phyloP scores from a whole-genome alignment of 2,329 filamentous ascomycete genomes.

The Ophiocordyceps australis region DNA sequence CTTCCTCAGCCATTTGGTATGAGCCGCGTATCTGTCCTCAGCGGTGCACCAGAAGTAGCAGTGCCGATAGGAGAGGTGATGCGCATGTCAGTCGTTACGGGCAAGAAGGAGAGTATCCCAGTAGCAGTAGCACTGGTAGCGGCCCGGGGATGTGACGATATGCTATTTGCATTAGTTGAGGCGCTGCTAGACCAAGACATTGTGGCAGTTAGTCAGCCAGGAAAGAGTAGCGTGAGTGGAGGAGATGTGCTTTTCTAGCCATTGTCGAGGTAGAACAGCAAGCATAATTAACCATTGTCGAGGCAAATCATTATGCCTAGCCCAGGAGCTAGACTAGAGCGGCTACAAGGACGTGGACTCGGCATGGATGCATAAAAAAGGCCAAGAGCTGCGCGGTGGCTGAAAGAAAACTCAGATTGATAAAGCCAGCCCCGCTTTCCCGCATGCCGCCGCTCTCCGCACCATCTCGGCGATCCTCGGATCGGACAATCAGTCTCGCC shows the following conservation, averaged over 20 bases:
- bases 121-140: conserved; percentile 39
- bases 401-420: too few species aligned
- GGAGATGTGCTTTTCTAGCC: conserved; percentile 7
- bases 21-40: conserved; percentile 14
- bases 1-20: conserved; percentile 26
- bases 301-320: too few species aligned
- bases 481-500: conserved; percentile 2
- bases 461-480: conserved; percentile 1
- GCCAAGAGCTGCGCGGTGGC: too few species aligned
- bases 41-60: conserved; percentile 20
- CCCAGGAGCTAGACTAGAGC: too few species aligned
- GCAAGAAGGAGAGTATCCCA: conserved; percentile 29
- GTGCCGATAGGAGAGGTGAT: conserved; percentile 21
- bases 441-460: too few species aligned
- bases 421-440: too few species aligned
- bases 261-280: not conserved
- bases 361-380: too few species aligned
- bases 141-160: conserved; percentile 40
- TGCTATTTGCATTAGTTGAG: conserved; percentile 33
- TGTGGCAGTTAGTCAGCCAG: conserved; percentile 22
- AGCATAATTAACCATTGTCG: not conserved
- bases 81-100: conserved; percentile 17
- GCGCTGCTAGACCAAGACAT: conserved; percentile 30
- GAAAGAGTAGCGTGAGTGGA: conserved; percentile 10
- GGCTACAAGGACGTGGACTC: too few species aligned